Percentiles rank a stretch among this genome's conserved stretches.
Conservation (phyloP, 1,139 yeast genomes). For the Blastobotrys aristatus region DNA sequence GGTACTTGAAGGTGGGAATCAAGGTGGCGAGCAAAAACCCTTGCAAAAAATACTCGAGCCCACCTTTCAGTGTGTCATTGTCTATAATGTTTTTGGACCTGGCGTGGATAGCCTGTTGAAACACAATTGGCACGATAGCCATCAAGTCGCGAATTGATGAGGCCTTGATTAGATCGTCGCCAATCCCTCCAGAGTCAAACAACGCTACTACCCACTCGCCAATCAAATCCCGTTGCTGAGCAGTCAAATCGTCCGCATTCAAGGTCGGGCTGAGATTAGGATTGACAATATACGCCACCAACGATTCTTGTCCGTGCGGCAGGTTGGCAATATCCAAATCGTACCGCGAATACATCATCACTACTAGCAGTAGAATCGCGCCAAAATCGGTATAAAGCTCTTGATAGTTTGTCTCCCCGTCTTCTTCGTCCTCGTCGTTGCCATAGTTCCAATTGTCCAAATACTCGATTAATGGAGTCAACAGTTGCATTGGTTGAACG, state of each 20-base stretch:
- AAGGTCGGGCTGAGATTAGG: conserved; percentile 1
- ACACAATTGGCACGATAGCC: conserved; percentile 63
- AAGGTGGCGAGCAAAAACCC: conserved; percentile 50
- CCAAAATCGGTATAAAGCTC: conserved; percentile 70
- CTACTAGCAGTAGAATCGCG: conserved; percentile 47
- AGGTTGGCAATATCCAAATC: conserved; percentile 36
- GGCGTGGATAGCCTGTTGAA: conserved; percentile 68
- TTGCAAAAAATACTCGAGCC: conserved; percentile 60
- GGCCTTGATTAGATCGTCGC: conserved; percentile 71
- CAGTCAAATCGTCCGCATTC: conserved; percentile 25
- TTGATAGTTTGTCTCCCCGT: conserved; percentile 57
- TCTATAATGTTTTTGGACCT: conserved; percentile 51
- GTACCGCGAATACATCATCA: conserved; percentile 44
- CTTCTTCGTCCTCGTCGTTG: conserved; percentile 28
- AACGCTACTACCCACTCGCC: conserved; percentile 77
- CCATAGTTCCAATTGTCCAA: conserved; percentile 33
- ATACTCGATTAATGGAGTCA: conserved; percentile 32
- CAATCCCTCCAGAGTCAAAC: conserved; percentile 80
- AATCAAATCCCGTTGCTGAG: conserved; percentile 43
- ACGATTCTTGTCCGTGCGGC: neutral
- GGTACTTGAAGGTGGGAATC: conserved; percentile 40
- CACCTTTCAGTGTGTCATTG: conserved; percentile 46
- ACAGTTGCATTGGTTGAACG: conserved; percentile 26
- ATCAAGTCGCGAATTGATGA: conserved; percentile 66
- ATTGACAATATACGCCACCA: conserved; percentile 5